phyloP scores from a whole-genome alignment of 2,329 filamentous ascomycete genomes.

The Colletotrichum sp. region DNA sequence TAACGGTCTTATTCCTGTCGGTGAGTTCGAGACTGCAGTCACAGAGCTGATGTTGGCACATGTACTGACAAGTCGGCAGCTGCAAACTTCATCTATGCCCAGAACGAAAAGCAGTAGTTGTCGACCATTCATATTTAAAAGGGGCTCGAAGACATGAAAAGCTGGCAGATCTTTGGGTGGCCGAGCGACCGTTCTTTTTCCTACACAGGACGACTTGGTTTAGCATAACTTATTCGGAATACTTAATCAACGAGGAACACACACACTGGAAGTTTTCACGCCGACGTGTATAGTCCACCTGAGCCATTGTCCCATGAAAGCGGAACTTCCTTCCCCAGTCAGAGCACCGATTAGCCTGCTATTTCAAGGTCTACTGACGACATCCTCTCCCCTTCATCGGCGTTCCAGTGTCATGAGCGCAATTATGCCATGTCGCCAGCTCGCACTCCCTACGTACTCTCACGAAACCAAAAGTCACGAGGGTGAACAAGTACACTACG shows the following conservation, averaged over 20 bases:
- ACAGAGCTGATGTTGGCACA: neutral
- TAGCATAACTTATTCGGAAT: neutral
- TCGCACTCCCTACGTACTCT: neutral
- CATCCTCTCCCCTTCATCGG: neutral
- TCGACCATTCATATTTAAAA: neutral
- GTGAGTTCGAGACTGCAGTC: conserved; percentile 33
- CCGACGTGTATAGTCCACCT: neutral
- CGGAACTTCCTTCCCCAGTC: neutral
- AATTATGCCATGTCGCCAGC: neutral
- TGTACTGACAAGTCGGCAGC: conserved; percentile 28
- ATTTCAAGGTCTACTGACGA: neutral
- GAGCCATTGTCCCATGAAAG: neutral
- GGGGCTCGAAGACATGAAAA: neutral
- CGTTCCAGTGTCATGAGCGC: neutral
- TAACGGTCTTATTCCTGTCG: conserved; percentile 45
- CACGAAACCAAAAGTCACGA: neutral
- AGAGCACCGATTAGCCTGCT: neutral
- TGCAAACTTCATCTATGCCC: conserved; percentile 47
- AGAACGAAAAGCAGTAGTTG: conserved; percentile 39
- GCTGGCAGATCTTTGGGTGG: neutral
- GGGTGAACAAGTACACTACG: neutral
- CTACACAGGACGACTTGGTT: neutral
- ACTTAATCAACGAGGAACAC: neutral
- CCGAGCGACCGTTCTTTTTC: neutral
- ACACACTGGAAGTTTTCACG: neutral